phyloP scores from a whole-genome alignment of 108 stramenopile genomes.

The Thalassiosira profunda region DNA sequence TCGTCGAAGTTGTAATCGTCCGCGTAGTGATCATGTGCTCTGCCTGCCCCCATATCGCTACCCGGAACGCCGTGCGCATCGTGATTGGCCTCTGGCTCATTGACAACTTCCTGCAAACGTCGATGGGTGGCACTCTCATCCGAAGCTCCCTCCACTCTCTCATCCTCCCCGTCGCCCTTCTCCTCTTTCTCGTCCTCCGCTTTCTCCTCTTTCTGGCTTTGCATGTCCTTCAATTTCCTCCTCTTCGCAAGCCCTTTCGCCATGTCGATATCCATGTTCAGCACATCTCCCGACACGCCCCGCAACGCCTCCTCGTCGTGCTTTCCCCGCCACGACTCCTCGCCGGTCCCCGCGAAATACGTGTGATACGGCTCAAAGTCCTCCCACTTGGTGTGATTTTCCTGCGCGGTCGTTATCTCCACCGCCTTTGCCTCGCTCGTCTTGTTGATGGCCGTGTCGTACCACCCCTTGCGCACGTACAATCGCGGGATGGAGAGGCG shows the following conservation, averaged over 20 bases:
- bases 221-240: too few species aligned
- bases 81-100: neutral
- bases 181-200: constrained; percentile 9
- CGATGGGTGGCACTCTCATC: constrained; percentile 22
- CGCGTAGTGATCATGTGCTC: too few species aligned
- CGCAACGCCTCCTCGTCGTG: constrained; percentile 55
- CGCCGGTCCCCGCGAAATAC: constrained; percentile 66
- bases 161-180: constrained; percentile 8
- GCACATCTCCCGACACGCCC: constrained; percentile 67
- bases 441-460: constrained; percentile 62
- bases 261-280: constrained; percentile 61
- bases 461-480: constrained; percentile 72
- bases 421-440: constrained; percentile 54
- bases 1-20: constrained; percentile 32
- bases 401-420: constrained; percentile 22
- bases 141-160: too few species aligned
- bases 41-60: too few species aligned
- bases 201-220: too few species aligned
- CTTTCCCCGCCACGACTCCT: constrained; percentile 28
- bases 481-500: constrained; percentile 70
- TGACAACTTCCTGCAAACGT: constrained; percentile 46
- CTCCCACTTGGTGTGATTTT: constrained; percentile 40
- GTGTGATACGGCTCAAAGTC: constrained; percentile 84
- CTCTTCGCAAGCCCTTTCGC: constrained; percentile 55
- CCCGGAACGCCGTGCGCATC: too few species aligned